Evolutionary conservation across 257 asterid species (phyloP), one percentile per base, ranked within the genome.

Genomic region (Solanum neorickii): DNA sequence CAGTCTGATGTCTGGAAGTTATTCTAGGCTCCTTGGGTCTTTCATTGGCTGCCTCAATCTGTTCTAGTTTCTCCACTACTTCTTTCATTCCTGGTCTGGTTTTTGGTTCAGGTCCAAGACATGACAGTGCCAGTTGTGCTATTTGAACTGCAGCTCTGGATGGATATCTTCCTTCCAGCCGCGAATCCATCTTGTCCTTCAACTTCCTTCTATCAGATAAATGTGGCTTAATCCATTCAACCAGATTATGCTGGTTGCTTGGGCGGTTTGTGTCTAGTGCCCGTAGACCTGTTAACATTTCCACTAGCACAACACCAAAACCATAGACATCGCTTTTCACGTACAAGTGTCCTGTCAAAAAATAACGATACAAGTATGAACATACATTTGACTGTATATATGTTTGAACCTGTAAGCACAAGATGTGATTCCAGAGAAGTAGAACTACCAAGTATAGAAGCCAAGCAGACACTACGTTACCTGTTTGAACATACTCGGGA

Each of bases 301-400:
- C 98, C 42, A 94, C 94, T 82, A 95, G 41, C 16, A 94, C 95
- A 25, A 95, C 94, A 6, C 98, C 98, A 80, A 94, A 95, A 14
- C 94, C 94, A 72, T 93, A 95, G 27, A 95, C 98, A 2, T 94
- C 98, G 69, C 98, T 94, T 92, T 94, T 93, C 83, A 94, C 94
- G 16, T 93, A 92, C 84, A 94, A 88, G 78, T 94, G 98, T 23
- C 98, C 97, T 92, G 92, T 85, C 33, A 7, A 14, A 72, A 52
- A 86, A 82, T 31, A 69, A 88, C 25, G 86, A 47, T 18, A 86
- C 29, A 82, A 52, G 47, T 72, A 35, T 47, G 82, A 21, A 74
- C 73, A 15, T 31, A 37, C 31, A 65, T 75, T 47, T 88, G 65
- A 33, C 86, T 74, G 12, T 18, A 70, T 49, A 69, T 47, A 37